Percentiles rank a stretch among this genome's conserved stretches.
phyloP scores from a whole-genome alignment of 2,329 filamentous ascomycete species.

The Phymatotrichopsis omnivora region DNA sequence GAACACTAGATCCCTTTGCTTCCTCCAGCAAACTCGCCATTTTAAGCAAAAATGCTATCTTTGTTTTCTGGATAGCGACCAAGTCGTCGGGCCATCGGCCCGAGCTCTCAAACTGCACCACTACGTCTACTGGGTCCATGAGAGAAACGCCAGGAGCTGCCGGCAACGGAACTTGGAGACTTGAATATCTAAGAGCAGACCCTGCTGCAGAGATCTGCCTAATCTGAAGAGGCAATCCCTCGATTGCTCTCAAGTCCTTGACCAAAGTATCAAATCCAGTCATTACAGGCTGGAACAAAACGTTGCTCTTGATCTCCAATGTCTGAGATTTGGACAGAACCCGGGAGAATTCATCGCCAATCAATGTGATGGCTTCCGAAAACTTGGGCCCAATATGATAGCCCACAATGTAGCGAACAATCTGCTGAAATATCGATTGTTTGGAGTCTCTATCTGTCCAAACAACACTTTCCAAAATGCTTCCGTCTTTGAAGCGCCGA shows the following conservation, averaged over 20 bases:
- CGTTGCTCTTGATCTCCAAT: slow-evolving; percentile 32
- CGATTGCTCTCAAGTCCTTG: slow-evolving; percentile 62
- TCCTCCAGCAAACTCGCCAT: slow-evolving; percentile 62
- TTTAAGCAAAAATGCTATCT: slow-evolving; percentile 72
- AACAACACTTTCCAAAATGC: slow-evolving; percentile 81
- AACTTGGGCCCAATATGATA: slow-evolving; percentile 55
- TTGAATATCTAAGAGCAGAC: slow-evolving; percentile 63
- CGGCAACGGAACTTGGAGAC: slow-evolving; percentile 46
- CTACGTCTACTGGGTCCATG: slow-evolving; percentile 53
- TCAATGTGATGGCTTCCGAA: slow-evolving; percentile 36
- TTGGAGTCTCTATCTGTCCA: slow-evolving; percentile 59
- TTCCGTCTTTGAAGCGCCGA: slow-evolving; percentile 88
- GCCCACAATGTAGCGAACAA: slow-evolving; percentile 59
- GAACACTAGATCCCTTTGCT: slow-evolving; percentile 44
- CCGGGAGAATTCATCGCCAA: slow-evolving; percentile 40
- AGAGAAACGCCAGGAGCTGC: slow-evolving; percentile 32
- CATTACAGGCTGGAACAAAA: slow-evolving; percentile 57
- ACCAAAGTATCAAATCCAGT: slow-evolving; percentile 65
- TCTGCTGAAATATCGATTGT: slow-evolving; percentile 63
- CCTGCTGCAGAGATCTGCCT: slow-evolving; percentile 67
- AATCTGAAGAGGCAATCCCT: slow-evolving; percentile 78
- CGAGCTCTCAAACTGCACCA: slow-evolving; percentile 87
- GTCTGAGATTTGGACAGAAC: slow-evolving; percentile 36
- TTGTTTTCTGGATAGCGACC: slow-evolving; percentile 82
- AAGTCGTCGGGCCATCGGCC: slow-evolving; percentile 89